Evolutionary conservation across 1,284 basidiomycete species (phyloP).

Genomic region (Microstroma glucosiphilum): DNA sequence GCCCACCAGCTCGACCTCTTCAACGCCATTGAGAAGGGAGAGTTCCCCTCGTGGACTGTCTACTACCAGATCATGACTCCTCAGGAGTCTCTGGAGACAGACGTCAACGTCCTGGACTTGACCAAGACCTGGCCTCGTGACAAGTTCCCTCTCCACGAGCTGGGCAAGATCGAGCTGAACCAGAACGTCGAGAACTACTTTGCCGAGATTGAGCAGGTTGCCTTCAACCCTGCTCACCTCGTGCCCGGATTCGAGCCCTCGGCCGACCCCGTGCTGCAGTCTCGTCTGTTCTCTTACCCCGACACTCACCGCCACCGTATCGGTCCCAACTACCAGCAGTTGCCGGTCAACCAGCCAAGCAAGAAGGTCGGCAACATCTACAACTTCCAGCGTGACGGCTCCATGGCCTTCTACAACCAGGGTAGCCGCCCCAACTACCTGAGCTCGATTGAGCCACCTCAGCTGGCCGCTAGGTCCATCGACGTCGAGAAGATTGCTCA

Average conservation of each 20-base stretch:
- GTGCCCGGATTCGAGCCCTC: slow-evolving; percentile 81
- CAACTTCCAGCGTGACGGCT: slow-evolving; percentile 37
- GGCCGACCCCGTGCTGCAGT: slow-evolving; percentile 64
- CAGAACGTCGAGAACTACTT: slow-evolving; percentile 41
- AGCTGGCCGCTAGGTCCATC: slow-evolving; percentile 18
- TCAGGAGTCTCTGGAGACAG: slow-evolving; percentile 18
- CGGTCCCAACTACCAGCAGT: slow-evolving; percentile 27
- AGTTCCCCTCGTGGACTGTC: slow-evolving; percentile 45
- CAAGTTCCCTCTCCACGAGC: slow-evolving; percentile 31
- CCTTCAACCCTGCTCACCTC: slow-evolving; percentile 54
- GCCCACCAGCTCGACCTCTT: slow-evolving; percentile 38
- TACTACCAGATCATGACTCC: slow-evolving; percentile 35
- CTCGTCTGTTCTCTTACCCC: slow-evolving; percentile 81
- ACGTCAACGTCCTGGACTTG: slow-evolving; percentile 34
- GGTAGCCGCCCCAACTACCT: slow-evolving; percentile 33
- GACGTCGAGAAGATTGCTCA: slow-evolving; percentile 22
- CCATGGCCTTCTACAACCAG: slow-evolving; percentile 35
- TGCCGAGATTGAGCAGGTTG: slow-evolving; percentile 40
- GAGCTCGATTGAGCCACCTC: slow-evolving; percentile 25
- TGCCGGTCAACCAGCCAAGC: slow-evolving; percentile 28
- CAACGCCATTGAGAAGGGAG: slow-evolving; percentile 37
- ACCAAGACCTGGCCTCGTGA: slow-evolving; percentile 32
- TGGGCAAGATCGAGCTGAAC: slow-evolving; percentile 39
- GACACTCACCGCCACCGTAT: slow-evolving; percentile 52
- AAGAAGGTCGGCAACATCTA: slow-evolving; percentile 16